Base-by-base conservation (phyloP, 1,284 basidiomycete species). In the Porogramme epimiltina region DNA sequence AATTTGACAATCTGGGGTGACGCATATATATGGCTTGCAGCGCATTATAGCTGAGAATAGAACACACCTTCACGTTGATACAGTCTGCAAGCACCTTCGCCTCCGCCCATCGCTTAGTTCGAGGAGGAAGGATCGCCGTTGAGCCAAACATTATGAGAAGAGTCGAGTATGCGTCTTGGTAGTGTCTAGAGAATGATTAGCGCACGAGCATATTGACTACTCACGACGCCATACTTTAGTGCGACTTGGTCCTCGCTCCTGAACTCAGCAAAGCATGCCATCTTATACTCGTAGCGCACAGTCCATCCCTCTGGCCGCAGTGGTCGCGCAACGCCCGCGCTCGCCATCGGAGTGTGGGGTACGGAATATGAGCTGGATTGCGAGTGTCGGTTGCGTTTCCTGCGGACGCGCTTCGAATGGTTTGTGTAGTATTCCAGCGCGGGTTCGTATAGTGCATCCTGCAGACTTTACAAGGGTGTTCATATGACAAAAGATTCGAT, bases 81-180 rank as follows among this genome's bases (percentile, higher is more conserved):
- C 91, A 91, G 66, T 99, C 96, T 0, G 91, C 92, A 2, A 99
- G 78, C 2, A 98, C 96, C 66, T 97, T 98, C 1, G 95, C 96
- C 71, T 99, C 96, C 3, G 96, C 95, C 95, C 96, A 98, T 25
- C 96, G 81, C 68, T 98, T 98, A 0, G 95, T 98, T 3, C 95
- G 81, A 3, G 96, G 95, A 0, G 92, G 91, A 3, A 97, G 70
- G 48, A 91, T 88, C 0, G 85, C 84, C 3, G 91, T 90, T 3
- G 91, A 92, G 1, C 87, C 84, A 65, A 97, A 95, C 88, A 96
- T 93, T 42, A 87, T 83, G 28, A 87, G 75, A 13, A 97, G 73
- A 46, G 82, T 86, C 39, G 81, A 81, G 73, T 95, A 95, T 20
- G 91, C 91, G 62, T 95, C 93, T 69, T 95, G 93, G 64, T 94